Percentiles rank a stretch among this genome's conserved stretches.
Conservation (phyloP, 495 filamentous ascomycete genomes). For the Aspergillus bertholletiae region DNA sequence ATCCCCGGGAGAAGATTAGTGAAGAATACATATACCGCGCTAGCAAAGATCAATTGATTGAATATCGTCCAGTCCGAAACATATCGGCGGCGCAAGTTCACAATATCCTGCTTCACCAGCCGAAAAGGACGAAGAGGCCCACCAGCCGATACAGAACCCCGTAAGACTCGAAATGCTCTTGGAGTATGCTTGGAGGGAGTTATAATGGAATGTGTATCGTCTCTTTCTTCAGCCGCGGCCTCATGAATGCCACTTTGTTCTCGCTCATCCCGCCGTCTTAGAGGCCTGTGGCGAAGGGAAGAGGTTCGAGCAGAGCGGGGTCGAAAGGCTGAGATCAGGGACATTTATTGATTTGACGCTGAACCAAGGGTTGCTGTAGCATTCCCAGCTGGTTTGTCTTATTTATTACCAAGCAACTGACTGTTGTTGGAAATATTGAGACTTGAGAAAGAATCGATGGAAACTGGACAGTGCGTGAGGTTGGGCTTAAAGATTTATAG, state of each 20-base stretch:
- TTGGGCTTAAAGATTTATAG: no score
- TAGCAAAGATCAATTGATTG: constrained; percentile 68
- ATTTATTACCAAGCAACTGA: no score
- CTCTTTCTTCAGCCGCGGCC: constrained; percentile 17
- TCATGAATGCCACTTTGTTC: constrained; percentile 6
- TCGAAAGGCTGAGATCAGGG: constrained; percentile 35
- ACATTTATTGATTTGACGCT: constrained; percentile 16
- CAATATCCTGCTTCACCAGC: constrained; percentile 57
- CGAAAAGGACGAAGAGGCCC: constrained; percentile 55
- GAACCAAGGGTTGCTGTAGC: background rate
- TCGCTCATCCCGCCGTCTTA: constrained; percentile 16
- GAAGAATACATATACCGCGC: constrained; percentile 72
- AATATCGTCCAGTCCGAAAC: constrained; percentile 65
- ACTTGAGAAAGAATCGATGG: background rate
- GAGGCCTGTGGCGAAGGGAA: constrained; percentile 21
- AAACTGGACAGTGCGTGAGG: background rate
- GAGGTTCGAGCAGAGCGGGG: constrained; percentile 31
- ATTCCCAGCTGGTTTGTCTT: background rate
- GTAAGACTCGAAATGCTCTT: constrained; percentile 27
- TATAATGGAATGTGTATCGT: constrained; percentile 37
- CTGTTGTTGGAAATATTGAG: background rate
- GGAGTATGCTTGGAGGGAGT: constrained; percentile 43
- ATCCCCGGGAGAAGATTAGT: constrained; percentile 72
- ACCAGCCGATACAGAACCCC: constrained; percentile 34
- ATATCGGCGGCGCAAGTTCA: constrained; percentile 53